Evolutionary conservation across 352 stramenopile species (phyloP).

Genomic region (Pythium phragmitis): DNA sequence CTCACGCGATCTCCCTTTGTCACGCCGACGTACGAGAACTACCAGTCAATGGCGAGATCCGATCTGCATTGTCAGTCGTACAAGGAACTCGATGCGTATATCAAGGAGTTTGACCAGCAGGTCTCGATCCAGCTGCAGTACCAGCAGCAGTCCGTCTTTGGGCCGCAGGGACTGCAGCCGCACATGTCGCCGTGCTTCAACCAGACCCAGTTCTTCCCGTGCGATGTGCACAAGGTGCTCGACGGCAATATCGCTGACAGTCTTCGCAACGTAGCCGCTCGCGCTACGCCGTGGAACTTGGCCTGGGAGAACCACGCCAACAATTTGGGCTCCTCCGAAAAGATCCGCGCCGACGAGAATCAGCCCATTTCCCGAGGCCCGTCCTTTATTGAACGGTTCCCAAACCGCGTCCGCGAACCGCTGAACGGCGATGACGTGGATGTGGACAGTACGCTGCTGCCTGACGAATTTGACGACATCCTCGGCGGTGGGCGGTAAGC

Average conservation of each 20-base stretch:
- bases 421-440: slow-evolving; percentile 13
- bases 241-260: slow-evolving; percentile 63
- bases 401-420: slow-evolving; percentile 38
- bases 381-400: slow-evolving; percentile 69
- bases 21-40: slow-evolving; percentile 38
- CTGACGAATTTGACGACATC: slow-evolving; percentile 47
- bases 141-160: slow-evolving; percentile 62
- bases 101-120: slow-evolving; percentile 82
- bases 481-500: slow-evolving; percentile 39
- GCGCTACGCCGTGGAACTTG: slow-evolving; percentile 43
- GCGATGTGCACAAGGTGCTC: slow-evolving; percentile 71
- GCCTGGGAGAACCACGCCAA: slow-evolving; percentile 60
- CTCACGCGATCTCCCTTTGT: slow-evolving; percentile 55
- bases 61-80: slow-evolving; percentile 51
- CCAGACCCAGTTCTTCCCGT: slow-evolving; percentile 79
- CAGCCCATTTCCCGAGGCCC: slow-evolving; percentile 47
- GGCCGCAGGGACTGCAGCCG: slow-evolving; percentile 61
- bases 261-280: slow-evolving; percentile 32
- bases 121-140: slow-evolving; percentile 76
- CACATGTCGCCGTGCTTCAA: slow-evolving; percentile 83
- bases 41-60: slow-evolving; percentile 35
- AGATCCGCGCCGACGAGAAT: slow-evolving; percentile 55
- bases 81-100: slow-evolving; percentile 74
- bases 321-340: slow-evolving; percentile 59
- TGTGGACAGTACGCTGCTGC: slow-evolving; percentile 27